Base-by-base conservation (phyloP, 441 rosid genomes). In the Melastoma candidum region DNA sequence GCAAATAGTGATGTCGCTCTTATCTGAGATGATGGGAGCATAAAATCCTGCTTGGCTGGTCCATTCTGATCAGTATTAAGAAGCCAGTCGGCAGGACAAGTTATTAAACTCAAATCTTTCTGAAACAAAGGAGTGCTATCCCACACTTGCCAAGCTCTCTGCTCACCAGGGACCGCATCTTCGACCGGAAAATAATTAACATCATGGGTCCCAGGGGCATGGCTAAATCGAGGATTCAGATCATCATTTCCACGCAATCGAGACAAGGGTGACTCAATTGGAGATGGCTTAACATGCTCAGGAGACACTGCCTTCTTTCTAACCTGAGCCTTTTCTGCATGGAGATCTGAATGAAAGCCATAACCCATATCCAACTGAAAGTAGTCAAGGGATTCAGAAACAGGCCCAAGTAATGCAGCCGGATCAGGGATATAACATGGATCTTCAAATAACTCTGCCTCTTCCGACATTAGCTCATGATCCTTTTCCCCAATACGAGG, bases 101-200 rank as follows among this genome's bases (percentile, higher is more conserved):
- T 85, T 47, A 75, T 74, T 48, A 80, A 69, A 48, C 82, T 74
- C 27, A 83, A 74, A 60, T 82, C 71, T 67, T 85, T 83, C 65
- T 81, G 95, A 68, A 78, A 87, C 51, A 93, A 81, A 65, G 79
- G 87, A 59, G 86, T 63, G 60, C 79, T 81, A 66, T 74, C 85
- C 98, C 98, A 92, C 95, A 92, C 81, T 68, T 88, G 94, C 97
- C 98, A 92, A 32, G 82, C 74, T 68, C 93, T 83, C 53, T 72
- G 80, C 61, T 75, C 83, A 67, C 68, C 71, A n/a, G 50, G 52
- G 65, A 67, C 69, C 45, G 70, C 44, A 56, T 77, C 78, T 58
- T 78, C 72, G 48, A 45, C 51, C 47, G 66, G 49, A 26, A 58
- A 55, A 26, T 58, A 46, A 32, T 66, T 74, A 58, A 50, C 47